Base-by-base conservation (phyloP, 2,329 filamentous ascomycete genomes). In the Ophiostoma sp. region DNA sequence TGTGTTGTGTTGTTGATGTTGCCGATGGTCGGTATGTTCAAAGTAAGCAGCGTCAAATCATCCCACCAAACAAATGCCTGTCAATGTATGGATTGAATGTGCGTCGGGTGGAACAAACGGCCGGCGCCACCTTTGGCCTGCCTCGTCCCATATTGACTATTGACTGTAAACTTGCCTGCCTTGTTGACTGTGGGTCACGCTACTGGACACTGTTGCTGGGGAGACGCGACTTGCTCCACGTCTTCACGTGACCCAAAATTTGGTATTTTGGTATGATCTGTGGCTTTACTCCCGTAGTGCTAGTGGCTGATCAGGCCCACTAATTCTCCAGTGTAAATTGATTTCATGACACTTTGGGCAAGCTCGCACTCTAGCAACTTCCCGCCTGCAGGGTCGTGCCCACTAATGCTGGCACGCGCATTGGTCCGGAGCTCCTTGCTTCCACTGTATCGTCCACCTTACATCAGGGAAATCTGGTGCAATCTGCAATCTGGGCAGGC, bases 141-240 rank as follows among this genome's bases (percentile, higher is more conserved):
- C 57, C 57, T 62, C 27, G 57, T 62, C 57, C 57, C 20, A 39
- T 65, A 39, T 65, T 65, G 62, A 39, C 33, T 65, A 17, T 65
- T 39, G 62, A 39, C n/a, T 65, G 35, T 23, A 23, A 62, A 62
- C 52, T 62, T 62, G 57, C 27, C 27, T 33, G 17, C 15, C 69
- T 65, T 74, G 72, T 74, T 74, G 67, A 74, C 70, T 68, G 69
- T 57, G 70, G 72, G 69, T 72, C 71, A 36, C 20, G 57, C n/a
- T 66, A 36, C 27, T 44, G 62, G 65, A 17, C 4, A 7, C 54
- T 17, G 65, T 64, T 74, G 73, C 72, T 73, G 68, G 35, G 69
- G 71, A 57, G 73, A 73, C 73, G 70, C 70, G 70, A n/a, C 35
- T 48, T 60, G 67, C n/a, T 57, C 52, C 52, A 54, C 4, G 54